Percentiles rank a stretch among this genome's conserved stretches.
These are phyloP conservation scores for Gloeostereum incarnatum DNA, from an alignment of 768 basidiomycete genomes.

Conservation along the genomic window DNA sequence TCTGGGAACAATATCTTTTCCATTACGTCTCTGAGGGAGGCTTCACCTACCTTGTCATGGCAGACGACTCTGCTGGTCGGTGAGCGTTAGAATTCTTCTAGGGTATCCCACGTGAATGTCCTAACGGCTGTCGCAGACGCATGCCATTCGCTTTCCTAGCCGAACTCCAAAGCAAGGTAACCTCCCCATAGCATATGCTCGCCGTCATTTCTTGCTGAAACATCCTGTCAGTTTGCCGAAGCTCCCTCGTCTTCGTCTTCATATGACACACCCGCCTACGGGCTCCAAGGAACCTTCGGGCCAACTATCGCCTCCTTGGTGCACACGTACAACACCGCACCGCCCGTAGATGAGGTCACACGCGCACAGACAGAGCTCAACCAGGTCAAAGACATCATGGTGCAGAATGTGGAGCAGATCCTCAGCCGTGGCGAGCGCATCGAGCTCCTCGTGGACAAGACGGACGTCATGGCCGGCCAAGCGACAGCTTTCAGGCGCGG, in stretches of 20 bases:
- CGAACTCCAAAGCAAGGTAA: conserved; percentile 74
- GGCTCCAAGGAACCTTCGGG: conserved; percentile 64
- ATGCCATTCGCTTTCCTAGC: conserved; percentile 92
- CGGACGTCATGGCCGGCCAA: conserved; percentile 90
- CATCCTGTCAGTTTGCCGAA: conserved; percentile 42
- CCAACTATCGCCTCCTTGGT: conserved; percentile 65
- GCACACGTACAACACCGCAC: conserved; percentile 83
- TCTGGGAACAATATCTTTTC: conserved; percentile 90
- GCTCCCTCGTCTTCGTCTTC: conserved; percentile 58
- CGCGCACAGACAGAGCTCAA: conserved; percentile 85
- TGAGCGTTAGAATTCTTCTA: conserved; percentile 20
- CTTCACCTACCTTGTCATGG: conserved; percentile 87
- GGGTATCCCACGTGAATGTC: conserved; percentile 1
- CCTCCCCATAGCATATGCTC: conserved; percentile 7
- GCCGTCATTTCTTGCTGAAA: conserved; percentile 5
- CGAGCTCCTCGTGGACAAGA: conserved; percentile 94
- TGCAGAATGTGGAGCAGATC: conserved; percentile 96
- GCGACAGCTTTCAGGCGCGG: conserved; percentile 90
- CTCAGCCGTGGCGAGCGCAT: conserved; percentile 91
- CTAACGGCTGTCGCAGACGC: conserved; percentile 36
- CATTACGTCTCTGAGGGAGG: conserved; percentile 91
- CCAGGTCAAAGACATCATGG: conserved; percentile 96
- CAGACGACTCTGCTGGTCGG: conserved; percentile 89
- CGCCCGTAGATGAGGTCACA: conserved; percentile 80
- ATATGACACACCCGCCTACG: conserved; percentile 45